phyloP scores from a whole-genome alignment of 2,329 filamentous ascomycete species.

The Colletotrichum ledebouriae region DNA sequence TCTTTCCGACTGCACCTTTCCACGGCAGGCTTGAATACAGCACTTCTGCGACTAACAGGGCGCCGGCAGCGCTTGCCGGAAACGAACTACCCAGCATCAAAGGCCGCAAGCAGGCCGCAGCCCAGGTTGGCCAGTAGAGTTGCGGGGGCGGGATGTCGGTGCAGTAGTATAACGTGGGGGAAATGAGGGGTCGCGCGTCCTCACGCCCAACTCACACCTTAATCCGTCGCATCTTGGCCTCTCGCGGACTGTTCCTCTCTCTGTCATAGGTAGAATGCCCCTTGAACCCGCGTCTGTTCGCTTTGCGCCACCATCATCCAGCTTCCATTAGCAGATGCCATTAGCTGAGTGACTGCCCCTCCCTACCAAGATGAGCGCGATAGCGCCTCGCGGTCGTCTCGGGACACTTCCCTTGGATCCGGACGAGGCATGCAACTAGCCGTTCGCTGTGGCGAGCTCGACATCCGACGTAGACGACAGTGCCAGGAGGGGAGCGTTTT shows the following conservation, averaged over 20 bases:
- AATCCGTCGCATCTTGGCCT: slow-evolving; percentile 35
- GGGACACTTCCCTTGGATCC: slow-evolving; percentile 9
- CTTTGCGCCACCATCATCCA: slow-evolving; percentile 8
- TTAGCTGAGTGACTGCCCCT: slow-evolving; percentile 17
- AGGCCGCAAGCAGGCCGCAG: slow-evolving; percentile 25
- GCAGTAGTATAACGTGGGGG: slow-evolving; percentile 53
- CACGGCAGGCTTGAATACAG: not conserved
- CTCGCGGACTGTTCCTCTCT: slow-evolving; percentile 17
- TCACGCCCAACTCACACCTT: slow-evolving; percentile 32
- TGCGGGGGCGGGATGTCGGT: slow-evolving; percentile 35
- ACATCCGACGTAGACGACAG: slow-evolving; percentile 12
- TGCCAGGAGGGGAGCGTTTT: slow-evolving; percentile 22
- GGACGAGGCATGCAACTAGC: slow-evolving; percentile 6
- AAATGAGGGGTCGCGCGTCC: slow-evolving; percentile 45
- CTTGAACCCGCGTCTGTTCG: slow-evolving; percentile 9
- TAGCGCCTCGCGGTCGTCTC: slow-evolving; percentile 9
- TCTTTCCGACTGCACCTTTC: not conserved
- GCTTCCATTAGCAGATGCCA: slow-evolving; percentile 32
- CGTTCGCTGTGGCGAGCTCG: not conserved
- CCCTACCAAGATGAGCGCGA: slow-evolving; percentile 4
- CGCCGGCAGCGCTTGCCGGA: slow-evolving; percentile 26
- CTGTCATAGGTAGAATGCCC: slow-evolving; percentile 25
- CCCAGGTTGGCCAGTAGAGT: slow-evolving; percentile 14
- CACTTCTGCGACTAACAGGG: slow-evolving; percentile 17
- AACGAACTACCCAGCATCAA: slow-evolving; percentile 4